phyloP scores from a whole-genome alignment of 306 rosid species.

The Prunus padus region DNA sequence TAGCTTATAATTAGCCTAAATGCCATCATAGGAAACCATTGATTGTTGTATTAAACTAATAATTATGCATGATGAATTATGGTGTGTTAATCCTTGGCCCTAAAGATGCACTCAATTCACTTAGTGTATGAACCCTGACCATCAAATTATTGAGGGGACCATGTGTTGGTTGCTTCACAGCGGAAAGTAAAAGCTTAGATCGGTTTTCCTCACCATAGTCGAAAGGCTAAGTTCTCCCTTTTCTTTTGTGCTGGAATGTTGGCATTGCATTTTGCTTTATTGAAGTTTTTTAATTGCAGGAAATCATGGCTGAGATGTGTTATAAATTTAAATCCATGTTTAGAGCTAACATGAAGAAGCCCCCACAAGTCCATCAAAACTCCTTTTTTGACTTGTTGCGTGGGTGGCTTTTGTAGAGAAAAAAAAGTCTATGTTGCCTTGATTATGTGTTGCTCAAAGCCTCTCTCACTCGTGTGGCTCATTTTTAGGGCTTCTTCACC shows the following conservation, averaged over 20 bases:
- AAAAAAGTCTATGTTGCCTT: constrained; percentile 13
- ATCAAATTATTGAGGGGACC: constrained; percentile 32
- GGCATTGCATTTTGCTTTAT: constrained; percentile 8
- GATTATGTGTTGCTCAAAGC: constrained; percentile 15
- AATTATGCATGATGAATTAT: constrained; percentile 24
- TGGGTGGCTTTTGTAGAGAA: constrained; percentile 5
- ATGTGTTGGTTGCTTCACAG: constrained; percentile 38
- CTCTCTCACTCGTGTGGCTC: constrained; percentile 14
- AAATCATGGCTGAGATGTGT: background rate
- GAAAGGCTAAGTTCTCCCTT: background rate
- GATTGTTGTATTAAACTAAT: constrained; percentile 15
- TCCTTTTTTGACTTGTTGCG: constrained; percentile 11
- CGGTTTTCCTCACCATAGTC: constrained; percentile 24
- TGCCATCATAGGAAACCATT: constrained; percentile 15
- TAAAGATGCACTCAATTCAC: constrained; percentile 25
- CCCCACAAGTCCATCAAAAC: background rate
- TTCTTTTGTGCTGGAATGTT: constrained; percentile 16
- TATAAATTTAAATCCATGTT: constrained; percentile 1
- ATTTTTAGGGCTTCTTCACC: constrained; percentile 3
- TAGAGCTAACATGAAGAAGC: constrained; percentile 14
- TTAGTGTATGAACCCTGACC: constrained; percentile 26
- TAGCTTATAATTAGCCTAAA: constrained; percentile 7
- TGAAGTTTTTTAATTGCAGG: background rate
- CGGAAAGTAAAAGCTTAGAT: constrained; percentile 51
- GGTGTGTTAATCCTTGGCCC: constrained; percentile 30